Conservation (phyloP, 495 filamentous ascomycete species). For the Cercophora scortea region DNA sequence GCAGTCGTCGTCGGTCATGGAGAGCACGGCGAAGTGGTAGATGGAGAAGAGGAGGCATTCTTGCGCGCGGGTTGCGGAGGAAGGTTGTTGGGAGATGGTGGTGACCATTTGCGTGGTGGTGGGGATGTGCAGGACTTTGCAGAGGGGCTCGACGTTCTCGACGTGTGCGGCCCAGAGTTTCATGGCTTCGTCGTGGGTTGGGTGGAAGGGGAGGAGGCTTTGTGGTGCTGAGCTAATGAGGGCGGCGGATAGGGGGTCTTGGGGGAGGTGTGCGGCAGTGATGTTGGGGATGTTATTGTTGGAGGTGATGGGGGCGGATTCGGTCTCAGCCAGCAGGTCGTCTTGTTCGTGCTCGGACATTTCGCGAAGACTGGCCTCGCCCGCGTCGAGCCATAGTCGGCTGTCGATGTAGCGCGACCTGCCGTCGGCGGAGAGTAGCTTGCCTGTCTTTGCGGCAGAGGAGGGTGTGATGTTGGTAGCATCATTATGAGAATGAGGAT, state of each 20-base stretch:
- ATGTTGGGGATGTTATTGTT: background rate
- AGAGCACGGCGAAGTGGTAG: conserved; percentile 28
- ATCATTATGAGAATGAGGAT: background rate
- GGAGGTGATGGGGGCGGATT: background rate
- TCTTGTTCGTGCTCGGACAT: background rate
- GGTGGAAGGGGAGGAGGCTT: conserved; percentile 8
- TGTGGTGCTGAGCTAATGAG: background rate
- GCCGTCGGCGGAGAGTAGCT: conserved; percentile 4
- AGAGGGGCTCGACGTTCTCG: conserved; percentile 48
- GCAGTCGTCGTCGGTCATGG: conserved; percentile 28
- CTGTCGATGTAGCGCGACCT: conserved; percentile 12
- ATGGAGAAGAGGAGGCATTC: conserved; percentile 34
- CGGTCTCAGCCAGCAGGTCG: background rate
- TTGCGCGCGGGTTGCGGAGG: conserved; percentile 15
- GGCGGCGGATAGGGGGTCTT: background rate
- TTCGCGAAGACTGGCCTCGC: no score
- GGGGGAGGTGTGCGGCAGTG: conserved; percentile 4
- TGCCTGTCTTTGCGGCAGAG: background rate
- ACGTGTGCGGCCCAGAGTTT: conserved; percentile 48
- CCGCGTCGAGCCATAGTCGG: conserved; percentile 1
- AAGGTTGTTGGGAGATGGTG: conserved; percentile 11
- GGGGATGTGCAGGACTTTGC: conserved; percentile 50
- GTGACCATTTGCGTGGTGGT: conserved; percentile 30
- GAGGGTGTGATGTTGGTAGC: background rate
- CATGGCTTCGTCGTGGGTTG: conserved; percentile 6